Percentiles rank a stretch among this genome's conserved stretches.
Conservation (phyloP, 306 rosid species). For the Ceratonia siliqua region DNA sequence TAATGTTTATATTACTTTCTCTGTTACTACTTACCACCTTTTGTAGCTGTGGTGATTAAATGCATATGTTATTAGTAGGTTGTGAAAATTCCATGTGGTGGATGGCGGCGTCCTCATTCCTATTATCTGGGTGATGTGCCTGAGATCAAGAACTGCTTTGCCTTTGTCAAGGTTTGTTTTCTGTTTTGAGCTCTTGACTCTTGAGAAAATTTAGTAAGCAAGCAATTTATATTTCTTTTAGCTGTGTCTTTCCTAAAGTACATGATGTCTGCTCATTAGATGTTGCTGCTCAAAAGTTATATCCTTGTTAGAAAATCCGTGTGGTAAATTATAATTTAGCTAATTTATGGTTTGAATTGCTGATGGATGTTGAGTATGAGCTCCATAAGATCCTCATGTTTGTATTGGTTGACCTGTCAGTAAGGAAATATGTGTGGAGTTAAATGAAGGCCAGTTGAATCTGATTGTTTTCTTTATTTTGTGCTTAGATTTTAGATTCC, state of each 20-base stretch:
- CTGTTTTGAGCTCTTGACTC: slow-evolving; percentile 17
- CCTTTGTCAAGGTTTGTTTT: slow-evolving; percentile 80
- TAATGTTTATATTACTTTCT: not conserved
- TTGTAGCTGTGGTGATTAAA: slow-evolving; percentile 30
- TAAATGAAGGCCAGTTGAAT: slow-evolving; percentile 19
- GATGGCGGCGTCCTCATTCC: slow-evolving; percentile 98
- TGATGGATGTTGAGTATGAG: not conserved
- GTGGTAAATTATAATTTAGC: not conserved
- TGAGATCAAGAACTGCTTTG: slow-evolving; percentile 81
- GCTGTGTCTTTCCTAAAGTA: slow-evolving; percentile 15
- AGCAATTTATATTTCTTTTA: slow-evolving; percentile 16
- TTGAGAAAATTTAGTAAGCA: slow-evolving; percentile 9
- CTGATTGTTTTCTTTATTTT: not conserved
- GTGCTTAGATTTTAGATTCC: slow-evolving; percentile 27
- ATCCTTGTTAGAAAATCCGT: not conserved
- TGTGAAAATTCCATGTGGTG: slow-evolving; percentile 85
- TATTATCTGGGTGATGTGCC: slow-evolving; percentile 83
- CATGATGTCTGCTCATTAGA: slow-evolving; percentile 13
- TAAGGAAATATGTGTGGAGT: slow-evolving; percentile 6
- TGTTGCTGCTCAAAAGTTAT: slow-evolving; percentile 7
- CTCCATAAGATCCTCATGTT: not conserved
- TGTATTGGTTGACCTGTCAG: slow-evolving; percentile 18
- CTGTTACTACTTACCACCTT: slow-evolving; percentile 17
- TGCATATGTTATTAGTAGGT: slow-evolving; percentile 52
- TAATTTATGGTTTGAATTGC: slow-evolving; percentile 4